Evolutionary conservation across 73 alveolate genomes (phyloP).

Genomic region (Tetrahymena borealis): DNA sequence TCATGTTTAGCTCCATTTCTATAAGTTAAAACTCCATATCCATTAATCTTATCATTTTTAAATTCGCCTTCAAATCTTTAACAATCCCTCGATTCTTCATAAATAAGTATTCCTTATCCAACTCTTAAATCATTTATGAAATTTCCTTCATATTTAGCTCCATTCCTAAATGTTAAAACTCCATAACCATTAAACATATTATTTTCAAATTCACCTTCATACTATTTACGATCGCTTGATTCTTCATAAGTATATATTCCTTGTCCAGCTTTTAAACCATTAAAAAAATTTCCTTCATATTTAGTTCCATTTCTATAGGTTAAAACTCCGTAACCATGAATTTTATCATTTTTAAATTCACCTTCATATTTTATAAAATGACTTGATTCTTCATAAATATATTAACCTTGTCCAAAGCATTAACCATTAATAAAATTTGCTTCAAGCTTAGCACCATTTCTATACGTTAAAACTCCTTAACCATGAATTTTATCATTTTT

Average conservation of each 20-base stretch:
- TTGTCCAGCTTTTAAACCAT: background rate
- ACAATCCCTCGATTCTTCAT: background rate
- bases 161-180: background rate
- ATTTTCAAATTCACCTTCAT: background rate
- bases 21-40: background rate
- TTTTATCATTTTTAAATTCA: background rate
- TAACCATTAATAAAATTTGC: background rate
- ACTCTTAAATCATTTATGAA: background rate
- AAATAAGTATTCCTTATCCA: background rate
- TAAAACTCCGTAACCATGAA: background rate
- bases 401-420: background rate
- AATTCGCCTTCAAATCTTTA: background rate
- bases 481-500: background rate
- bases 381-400: background rate
- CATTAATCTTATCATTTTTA: background rate
- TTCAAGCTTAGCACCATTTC: background rate
- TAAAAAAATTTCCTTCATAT: background rate
- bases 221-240: background rate
- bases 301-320: background rate
- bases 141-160: background rate
- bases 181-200: background rate
- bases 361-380: background rate
- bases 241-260: background rate
- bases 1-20: background rate
- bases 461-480: background rate